These are phyloP conservation scores for Pinus tabuliformis DNA, from an alignment of 75 land plant genomes.

Conservation along the genomic window DNA sequence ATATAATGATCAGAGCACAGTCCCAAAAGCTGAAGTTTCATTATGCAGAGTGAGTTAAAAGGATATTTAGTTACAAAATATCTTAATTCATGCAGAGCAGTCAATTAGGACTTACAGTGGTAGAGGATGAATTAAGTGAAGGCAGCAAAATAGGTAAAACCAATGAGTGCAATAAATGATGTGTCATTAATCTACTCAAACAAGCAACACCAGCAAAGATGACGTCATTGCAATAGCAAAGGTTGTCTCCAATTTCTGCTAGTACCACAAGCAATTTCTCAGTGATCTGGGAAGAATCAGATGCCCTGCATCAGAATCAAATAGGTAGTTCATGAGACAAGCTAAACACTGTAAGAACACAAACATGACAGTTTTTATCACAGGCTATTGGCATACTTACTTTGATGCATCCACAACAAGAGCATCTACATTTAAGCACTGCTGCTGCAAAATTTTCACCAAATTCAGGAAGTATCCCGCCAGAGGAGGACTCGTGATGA, in stretches of 20 bases:
- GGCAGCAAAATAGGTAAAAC: conserved; percentile 85
- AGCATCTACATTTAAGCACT: conserved; percentile 56
- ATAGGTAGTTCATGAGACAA: background rate
- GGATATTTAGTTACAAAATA: background rate
- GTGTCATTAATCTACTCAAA: conserved; percentile 75
- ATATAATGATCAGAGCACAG: background rate
- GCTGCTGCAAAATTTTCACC: conserved; percentile 64
- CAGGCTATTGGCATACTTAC: conserved; percentile 28
- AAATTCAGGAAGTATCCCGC: conserved; percentile 77
- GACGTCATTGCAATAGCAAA: conserved; percentile 91
- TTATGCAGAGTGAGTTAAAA: background rate
- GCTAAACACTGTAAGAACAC: no score
- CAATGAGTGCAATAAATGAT: conserved; percentile 70
- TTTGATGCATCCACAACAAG: conserved; percentile 48
- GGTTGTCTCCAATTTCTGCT: conserved; percentile 91
- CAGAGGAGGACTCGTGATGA: conserved; percentile 44
- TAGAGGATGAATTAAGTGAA: conserved; percentile 31
- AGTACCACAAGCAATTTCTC: conserved; percentile 55
- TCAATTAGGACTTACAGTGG: conserved; percentile 32
- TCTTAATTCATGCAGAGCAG: conserved; percentile 4
- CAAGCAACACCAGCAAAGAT: conserved; percentile 82
- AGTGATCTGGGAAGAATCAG: conserved; percentile 33
- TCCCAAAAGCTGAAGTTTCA: background rate
- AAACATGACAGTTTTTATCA: background rate
- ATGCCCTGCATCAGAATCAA: conserved; percentile 48